Evolutionary conservation across 2,329 filamentous ascomycete genomes (phyloP).

Genomic region (Fonsecaea monophora): DNA sequence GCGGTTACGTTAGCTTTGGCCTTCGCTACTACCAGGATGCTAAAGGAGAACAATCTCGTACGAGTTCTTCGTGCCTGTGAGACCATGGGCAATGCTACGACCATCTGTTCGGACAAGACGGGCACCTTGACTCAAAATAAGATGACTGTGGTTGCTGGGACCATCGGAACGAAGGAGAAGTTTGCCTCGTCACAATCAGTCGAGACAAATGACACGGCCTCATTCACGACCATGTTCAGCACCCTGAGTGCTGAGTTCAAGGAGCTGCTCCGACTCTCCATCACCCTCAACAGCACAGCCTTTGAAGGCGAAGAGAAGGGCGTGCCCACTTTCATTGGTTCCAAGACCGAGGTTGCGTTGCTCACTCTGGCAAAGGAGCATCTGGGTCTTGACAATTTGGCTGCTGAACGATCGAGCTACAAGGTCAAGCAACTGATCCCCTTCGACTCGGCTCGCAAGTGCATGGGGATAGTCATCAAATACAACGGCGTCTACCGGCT

Average conservation of each 20-base stretch:
- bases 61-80: slow-evolving; percentile 78
- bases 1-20: slow-evolving; percentile 79
- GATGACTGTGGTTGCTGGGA: slow-evolving; percentile 78
- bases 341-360: slow-evolving; percentile 78
- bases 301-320: slow-evolving; percentile 78
- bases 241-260: slow-evolving; percentile 45
- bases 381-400: slow-evolving; percentile 68
- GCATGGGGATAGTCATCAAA: slow-evolving; percentile 59
- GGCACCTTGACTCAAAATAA: slow-evolving; percentile 76
- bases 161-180: slow-evolving; percentile 65
- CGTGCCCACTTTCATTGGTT: slow-evolving; percentile 71
- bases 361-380: slow-evolving; percentile 72
- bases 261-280: slow-evolving; percentile 50
- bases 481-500: slow-evolving; percentile 51
- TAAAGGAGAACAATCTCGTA: slow-evolving; percentile 78
- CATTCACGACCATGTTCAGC: slow-evolving; percentile 33
- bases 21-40: slow-evolving; percentile 78
- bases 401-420: slow-evolving; percentile 67
- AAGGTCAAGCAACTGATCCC: slow-evolving; percentile 72
- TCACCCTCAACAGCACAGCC: slow-evolving; percentile 68
- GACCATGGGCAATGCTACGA: slow-evolving; percentile 81
- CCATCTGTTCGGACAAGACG: slow-evolving; percentile 82
- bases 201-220: slow-evolving; percentile 21
- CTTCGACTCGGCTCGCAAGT: slow-evolving; percentile 78
- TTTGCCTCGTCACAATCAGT: slow-evolving; percentile 48